Evolutionary conservation across 2,329 filamentous ascomycete species (phyloP).

Genomic region (Hypoxylon sp.): DNA sequence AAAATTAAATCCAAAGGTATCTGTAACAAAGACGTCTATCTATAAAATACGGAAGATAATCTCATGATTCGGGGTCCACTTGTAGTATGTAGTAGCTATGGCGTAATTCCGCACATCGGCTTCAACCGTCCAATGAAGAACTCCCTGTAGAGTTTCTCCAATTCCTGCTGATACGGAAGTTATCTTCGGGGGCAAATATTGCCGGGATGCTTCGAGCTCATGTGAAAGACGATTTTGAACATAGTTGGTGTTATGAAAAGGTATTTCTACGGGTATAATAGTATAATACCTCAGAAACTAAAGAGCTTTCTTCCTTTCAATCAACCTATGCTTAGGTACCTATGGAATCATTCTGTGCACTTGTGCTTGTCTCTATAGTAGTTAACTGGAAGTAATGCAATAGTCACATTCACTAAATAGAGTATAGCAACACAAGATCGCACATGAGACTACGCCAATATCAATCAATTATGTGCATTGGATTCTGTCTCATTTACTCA

Average conservation of each 20-base stretch:
- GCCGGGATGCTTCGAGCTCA: too few species aligned
- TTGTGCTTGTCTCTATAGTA: too few species aligned
- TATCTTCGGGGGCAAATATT: too few species aligned
- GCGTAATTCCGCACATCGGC: slow-evolving; percentile 44
- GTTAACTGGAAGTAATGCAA: too few species aligned
- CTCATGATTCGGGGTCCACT: slow-evolving; percentile 38
- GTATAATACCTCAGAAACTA: too few species aligned
- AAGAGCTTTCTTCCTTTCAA: too few species aligned
- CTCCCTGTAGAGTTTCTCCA: slow-evolving; percentile 13
- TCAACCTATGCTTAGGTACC: too few species aligned
- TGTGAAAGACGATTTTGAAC: too few species aligned
- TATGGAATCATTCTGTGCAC: too few species aligned
- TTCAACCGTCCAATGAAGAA: slow-evolving; percentile 25
- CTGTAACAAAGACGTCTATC: background rate
- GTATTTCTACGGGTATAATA: too few species aligned
- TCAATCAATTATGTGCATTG: background rate
- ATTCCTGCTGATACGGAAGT: slow-evolving; percentile 3
- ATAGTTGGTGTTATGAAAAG: too few species aligned
- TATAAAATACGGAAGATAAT: background rate
- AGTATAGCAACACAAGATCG: background rate
- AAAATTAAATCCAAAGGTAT: background rate
- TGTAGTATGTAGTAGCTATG: slow-evolving; percentile 31
- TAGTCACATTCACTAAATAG: background rate
- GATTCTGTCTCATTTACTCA: background rate
- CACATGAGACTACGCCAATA: background rate